Evolutionary conservation across 139 green algal genomes (phyloP), one percentile per base, ranked within the genome.

Genomic region (Monoraphidium neglectum): DNA sequence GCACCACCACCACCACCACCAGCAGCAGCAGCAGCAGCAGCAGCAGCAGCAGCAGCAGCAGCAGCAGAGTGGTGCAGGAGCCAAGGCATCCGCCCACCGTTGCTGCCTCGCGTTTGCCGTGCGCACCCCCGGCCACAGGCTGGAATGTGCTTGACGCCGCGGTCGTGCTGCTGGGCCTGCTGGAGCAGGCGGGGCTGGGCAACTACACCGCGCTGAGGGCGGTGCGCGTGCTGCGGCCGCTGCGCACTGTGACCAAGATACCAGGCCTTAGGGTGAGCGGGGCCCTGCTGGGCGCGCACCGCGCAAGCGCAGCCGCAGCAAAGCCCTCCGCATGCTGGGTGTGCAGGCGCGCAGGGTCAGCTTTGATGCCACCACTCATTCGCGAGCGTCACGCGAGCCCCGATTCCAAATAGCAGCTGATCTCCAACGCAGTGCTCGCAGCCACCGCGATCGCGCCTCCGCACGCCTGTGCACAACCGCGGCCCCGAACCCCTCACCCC

Each of bases 141-240:
- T 90, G 90, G 84, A 91, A 91, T 65, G 35, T 85, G 1, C 37
- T 88, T 63, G 65, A 72, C 68, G 35, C 32, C 33, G 33, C 18
- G 26, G 57, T 80, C 12, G 77, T 87, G 35, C 54, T 49, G 15
- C 36, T 84, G n/a, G 78, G 75, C 38, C 87, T 73, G 66, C 33
- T 83, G 37, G 69, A 80, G 28, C 53, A 85, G 51, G 67, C 80
- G 23, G 77, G 40, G 5, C 40, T 83, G 0, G 82, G 77, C 40
- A 91, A 86, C 46, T 79, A 86, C 33, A 92, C 88, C 24, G 84
- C 85, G 4, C 70, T 94, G 49, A 72, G 92, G 15, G 82, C 81
- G 24, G 80, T 96, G 21, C 77, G 92, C 3, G 89, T 92, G 33
- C 80, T 96, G 30, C 77, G 92, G 26, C 89, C 92, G 2, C 83